These are phyloP conservation scores for Tolypocladium pustulatum DNA, from an alignment of 2,329 filamentous ascomycete genomes.

Conservation along the genomic window DNA sequence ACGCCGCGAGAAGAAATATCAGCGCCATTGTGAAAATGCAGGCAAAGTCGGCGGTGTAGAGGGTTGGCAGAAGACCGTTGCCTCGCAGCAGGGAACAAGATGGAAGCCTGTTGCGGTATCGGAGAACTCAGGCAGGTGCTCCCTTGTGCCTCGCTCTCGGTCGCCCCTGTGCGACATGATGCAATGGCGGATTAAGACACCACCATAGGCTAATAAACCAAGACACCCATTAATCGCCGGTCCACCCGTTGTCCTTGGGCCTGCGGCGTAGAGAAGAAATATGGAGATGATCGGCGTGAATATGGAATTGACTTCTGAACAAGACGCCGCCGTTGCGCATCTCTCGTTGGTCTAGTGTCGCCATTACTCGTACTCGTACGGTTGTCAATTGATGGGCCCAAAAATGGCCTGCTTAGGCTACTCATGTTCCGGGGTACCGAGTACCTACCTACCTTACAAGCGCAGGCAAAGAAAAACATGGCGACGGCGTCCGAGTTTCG, in stretches of 20 bases:
- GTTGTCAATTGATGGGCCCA: background rate
- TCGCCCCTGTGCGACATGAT: background rate
- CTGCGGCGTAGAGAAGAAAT: background rate
- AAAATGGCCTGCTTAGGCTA: background rate
- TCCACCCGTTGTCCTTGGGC: background rate
- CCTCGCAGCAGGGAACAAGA: background rate
- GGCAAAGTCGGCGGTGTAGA: background rate
- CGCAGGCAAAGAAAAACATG: background rate
- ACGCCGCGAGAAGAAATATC: slow-evolving; percentile 5
- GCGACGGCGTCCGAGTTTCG: background rate
- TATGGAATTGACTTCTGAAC: background rate
- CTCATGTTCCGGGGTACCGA: too few relatives aligned
- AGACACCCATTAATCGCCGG: background rate
- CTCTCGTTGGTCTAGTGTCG: background rate
- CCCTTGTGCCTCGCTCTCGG: background rate
- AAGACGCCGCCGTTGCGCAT: background rate
- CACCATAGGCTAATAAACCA: background rate
- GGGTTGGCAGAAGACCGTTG: background rate
- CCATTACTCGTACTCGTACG: background rate
- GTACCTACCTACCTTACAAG: too few relatives aligned
- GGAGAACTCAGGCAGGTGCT: background rate
- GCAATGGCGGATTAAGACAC: background rate
- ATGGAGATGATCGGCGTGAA: background rate
- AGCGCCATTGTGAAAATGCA: slow-evolving; percentile 5
- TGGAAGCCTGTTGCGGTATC: background rate